phyloP scores from a whole-genome alignment of 371 early-diverging fungal species.

The Rhizopus arrhizus region DNA sequence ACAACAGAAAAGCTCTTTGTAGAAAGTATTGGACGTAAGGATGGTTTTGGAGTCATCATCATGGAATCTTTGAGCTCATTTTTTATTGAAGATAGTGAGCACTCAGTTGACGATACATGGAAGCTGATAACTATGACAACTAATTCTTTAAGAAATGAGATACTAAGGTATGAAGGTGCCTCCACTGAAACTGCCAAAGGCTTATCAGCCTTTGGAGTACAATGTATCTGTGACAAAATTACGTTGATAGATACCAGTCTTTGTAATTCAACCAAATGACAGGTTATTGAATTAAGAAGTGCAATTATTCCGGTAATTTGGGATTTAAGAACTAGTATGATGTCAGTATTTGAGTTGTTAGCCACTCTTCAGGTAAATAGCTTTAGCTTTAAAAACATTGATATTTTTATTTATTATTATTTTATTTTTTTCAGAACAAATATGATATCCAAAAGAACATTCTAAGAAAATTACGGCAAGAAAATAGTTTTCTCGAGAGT shows the following conservation, averaged over 20 bases:
- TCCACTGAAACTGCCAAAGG: slow-evolving; percentile 18
- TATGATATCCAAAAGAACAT: slow-evolving; percentile 10
- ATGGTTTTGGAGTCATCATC: slow-evolving; percentile 13
- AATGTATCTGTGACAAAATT: slow-evolving; percentile 19
- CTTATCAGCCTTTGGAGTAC: slow-evolving; percentile 9
- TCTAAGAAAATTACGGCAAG: slow-evolving; percentile 17
- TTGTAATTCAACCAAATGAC: slow-evolving; percentile 17
- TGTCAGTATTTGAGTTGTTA: slow-evolving; percentile 16
- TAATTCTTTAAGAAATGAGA: slow-evolving; percentile 19
- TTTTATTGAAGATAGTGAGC: slow-evolving; percentile 15
- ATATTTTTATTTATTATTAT: slow-evolving; percentile 18
- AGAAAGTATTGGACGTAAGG: slow-evolving; percentile 8
- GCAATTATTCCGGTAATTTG: slow-evolving; percentile 16
- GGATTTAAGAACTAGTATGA: slow-evolving; percentile 14
- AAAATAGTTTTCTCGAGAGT: slow-evolving; percentile 12
- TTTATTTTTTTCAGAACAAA: slow-evolving; percentile 12
- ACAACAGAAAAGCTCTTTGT: slow-evolving; percentile 14
- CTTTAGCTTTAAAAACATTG: slow-evolving; percentile 17
- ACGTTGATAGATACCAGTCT: slow-evolving; percentile 10
- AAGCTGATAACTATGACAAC: slow-evolving; percentile 13
- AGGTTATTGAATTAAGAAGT: slow-evolving; percentile 20
- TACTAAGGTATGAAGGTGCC: slow-evolving; percentile 13
- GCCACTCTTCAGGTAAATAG: slow-evolving; percentile 20
- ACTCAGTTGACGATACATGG: slow-evolving; percentile 10
- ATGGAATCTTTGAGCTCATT: slow-evolving; percentile 9